Evolutionary conservation across 169 alveolate genomes (phyloP).

Genomic region (Cryptosporidium felis): DNA sequence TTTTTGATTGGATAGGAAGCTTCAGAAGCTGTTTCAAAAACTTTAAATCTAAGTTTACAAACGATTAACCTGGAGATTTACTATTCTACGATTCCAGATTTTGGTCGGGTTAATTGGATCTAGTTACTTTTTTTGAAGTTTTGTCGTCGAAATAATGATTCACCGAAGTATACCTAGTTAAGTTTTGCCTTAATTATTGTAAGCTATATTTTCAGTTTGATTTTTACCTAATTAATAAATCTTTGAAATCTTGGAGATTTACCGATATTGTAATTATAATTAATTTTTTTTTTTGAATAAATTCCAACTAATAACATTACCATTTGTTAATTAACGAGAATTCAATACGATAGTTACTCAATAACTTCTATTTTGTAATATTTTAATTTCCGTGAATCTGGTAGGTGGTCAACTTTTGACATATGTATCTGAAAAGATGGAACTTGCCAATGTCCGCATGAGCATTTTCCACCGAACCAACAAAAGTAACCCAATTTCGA

Average conservation of each 20-base stretch:
- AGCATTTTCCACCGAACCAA: slow-evolving; percentile 57
- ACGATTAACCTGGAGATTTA: not conserved
- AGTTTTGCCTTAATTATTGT: too few relatives aligned
- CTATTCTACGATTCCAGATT: not conserved
- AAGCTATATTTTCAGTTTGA: too few relatives aligned
- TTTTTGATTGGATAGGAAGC: not conserved
- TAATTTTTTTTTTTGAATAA: not conserved
- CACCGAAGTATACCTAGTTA: too few relatives aligned
- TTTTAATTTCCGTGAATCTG: not conserved
- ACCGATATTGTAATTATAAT: not conserved
- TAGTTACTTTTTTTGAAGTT: not conserved
- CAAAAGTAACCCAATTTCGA: slow-evolving; percentile 43
- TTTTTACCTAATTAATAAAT: too few relatives aligned
- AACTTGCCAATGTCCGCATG: slow-evolving; percentile 65
- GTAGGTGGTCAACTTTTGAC: slow-evolving; percentile 44
- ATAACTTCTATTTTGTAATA: not conserved
- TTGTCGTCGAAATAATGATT: too few relatives aligned
- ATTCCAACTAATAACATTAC: not conserved
- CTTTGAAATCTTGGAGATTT: too few relatives aligned
- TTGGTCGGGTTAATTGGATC: not conserved
- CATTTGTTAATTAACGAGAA: too few relatives aligned
- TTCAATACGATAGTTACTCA: too few relatives aligned
- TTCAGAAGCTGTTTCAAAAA: not conserved
- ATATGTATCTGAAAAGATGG: slow-evolving; percentile 57
- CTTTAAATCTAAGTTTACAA: not conserved